Evolutionary conservation across 108 stramenopile species (phyloP), one percentile per base, ranked within the genome.

Genomic region (Stephanodiscus triporus): DNA sequence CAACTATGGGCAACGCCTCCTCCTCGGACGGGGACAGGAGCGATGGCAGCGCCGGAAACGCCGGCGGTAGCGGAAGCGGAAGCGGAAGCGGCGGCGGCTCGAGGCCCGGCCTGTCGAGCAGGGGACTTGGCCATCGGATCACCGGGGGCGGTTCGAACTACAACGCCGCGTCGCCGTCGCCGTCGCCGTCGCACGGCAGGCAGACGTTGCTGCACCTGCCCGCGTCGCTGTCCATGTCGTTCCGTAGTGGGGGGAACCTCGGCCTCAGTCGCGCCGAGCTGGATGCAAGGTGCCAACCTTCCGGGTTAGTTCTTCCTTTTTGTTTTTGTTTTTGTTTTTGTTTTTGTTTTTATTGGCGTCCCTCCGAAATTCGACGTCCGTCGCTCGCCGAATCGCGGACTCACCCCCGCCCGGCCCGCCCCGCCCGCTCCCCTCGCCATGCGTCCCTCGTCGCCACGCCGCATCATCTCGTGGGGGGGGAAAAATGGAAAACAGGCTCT

Each of bases 221-320:
- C 22, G 55, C 29, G 24, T 56, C 55, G 27, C 55, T 77, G 42
- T 43, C 68, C 0, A 43, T 54, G 51, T 63, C 76, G 11, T 77
- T 77, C 42, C 37, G 62, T 1, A 77, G 63, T 32, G 78, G 71
- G 57, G 81, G 81, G 16, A 56, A 76, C 22, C 70, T 93, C 56
- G 87, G 87, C 40, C 74, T 93, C 63, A 76, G 49, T 19, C 68
- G 78, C 23, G 62, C 80, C 9, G 91, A 93, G 66, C 67, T 93
- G 76, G 91, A 93, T 55, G 72, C 85, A 49, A 70, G 86, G 24
- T 90, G 89, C 62, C 75, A 80, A 68, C 88, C 89, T 17, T 85
- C 83, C 24, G 91, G 91, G 91, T 91, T 64, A 76, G 91, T 85
- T 13, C 48, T 32, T 56, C 13, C 2, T 73, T 72, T 55, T 30